Conservation (phyloP, 192 early-diverging fungal genomes). For the Coemansia sp. region DNA sequence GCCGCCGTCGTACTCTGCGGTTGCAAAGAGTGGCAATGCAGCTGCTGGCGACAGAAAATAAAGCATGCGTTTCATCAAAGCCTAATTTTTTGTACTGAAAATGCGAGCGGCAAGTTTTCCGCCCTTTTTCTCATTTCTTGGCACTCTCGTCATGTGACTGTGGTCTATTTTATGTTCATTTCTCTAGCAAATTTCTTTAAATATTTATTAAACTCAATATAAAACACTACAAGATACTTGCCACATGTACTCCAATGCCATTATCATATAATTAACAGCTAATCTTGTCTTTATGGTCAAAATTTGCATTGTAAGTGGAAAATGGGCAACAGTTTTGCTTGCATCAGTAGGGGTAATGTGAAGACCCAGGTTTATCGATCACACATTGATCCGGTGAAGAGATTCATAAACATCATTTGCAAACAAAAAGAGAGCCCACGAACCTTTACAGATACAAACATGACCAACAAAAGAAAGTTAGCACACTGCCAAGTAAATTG, state of each 20-base stretch:
- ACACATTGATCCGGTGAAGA: conserved; percentile 50
- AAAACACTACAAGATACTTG: no score
- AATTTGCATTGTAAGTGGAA: no score
- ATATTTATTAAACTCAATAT: no score
- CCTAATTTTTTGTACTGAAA: no score
- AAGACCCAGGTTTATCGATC: conserved; percentile 46
- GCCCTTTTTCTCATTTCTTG: neutral
- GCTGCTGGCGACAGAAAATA: neutral
- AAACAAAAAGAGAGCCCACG: neutral
- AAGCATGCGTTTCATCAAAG: neutral
- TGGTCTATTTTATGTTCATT: no score
- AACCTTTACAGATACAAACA: neutral
- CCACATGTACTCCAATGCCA: no score
- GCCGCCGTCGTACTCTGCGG: neutral
- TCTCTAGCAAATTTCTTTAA: no score
- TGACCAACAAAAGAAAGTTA: neutral
- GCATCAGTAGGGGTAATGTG: conserved; percentile 32
- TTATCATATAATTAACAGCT: no score
- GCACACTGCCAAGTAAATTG: neutral
- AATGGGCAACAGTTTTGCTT: neutral
- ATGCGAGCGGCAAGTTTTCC: no score
- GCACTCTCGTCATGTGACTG: neutral
- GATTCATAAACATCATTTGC: conserved; percentile 53
- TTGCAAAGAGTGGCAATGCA: neutral
- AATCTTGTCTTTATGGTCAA: no score